Conservation (phyloP, 139 green algal genomes). For the Micromonas pusilla region DNA sequence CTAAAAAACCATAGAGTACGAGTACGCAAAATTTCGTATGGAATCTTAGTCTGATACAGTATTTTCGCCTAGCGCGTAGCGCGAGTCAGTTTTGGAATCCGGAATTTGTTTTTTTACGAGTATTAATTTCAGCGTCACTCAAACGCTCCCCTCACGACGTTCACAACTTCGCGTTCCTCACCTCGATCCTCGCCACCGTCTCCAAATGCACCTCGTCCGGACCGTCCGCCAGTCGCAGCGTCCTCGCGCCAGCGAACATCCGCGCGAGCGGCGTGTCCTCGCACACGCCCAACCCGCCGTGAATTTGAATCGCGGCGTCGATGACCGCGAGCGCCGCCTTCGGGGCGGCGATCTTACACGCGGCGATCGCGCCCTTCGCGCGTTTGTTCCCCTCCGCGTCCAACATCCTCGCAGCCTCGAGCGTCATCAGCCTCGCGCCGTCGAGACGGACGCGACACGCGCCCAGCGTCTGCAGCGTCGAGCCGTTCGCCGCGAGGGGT, state of each 20-base stretch:
- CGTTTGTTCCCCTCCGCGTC: slow-evolving; percentile 75
- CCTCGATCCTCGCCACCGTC: slow-evolving; percentile 80
- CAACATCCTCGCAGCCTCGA: slow-evolving; percentile 66
- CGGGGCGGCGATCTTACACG: slow-evolving; percentile 83
- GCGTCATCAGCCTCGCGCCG: slow-evolving; percentile 56
- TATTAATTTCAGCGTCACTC: not conserved
- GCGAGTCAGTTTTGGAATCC: not conserved
- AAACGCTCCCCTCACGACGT: not conserved
- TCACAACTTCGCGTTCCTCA: slow-evolving; percentile 35
- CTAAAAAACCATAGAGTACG: no score
- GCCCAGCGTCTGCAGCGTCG: not conserved
- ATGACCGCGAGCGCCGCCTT: slow-evolving; percentile 54
- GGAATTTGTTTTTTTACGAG: not conserved
- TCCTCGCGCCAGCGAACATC: slow-evolving; percentile 75
- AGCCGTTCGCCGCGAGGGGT: slow-evolving; percentile 10
- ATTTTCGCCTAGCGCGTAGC: no score
- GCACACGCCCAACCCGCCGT: slow-evolving; percentile 75
- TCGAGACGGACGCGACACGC: slow-evolving; percentile 35
- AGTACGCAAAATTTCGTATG: no score
- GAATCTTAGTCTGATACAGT: no score
- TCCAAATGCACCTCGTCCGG: slow-evolving; percentile 93
- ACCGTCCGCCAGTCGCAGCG: slow-evolving; percentile 90
- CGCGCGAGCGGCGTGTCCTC: slow-evolving; percentile 71
- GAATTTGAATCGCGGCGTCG: slow-evolving; percentile 82
- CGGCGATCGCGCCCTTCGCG: slow-evolving; percentile 69